These are phyloP conservation scores for Candida lessepsii DNA, from an alignment of 805 yeast genomes.

Conservation along the genomic window DNA sequence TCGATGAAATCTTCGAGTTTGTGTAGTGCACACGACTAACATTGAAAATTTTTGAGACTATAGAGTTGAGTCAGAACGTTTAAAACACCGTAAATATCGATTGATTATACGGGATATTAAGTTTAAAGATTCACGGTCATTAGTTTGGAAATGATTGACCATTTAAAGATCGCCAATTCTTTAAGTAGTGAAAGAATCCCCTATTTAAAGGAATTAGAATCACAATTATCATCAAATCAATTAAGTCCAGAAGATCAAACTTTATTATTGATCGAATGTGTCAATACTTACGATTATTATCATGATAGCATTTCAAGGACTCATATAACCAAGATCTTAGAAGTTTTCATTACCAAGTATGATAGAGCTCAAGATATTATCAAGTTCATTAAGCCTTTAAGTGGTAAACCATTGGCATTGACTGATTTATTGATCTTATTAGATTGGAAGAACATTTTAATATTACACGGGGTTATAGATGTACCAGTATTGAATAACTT, in stretches of 20 bases:
- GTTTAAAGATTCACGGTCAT: too few species aligned
- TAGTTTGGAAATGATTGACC: constrained; percentile 3
- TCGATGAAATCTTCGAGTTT: neutral
- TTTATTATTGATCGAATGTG: neutral
- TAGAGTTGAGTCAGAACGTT: constrained; percentile 2
- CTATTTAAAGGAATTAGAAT: constrained; percentile 28
- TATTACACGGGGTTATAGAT: neutral
- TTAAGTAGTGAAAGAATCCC: constrained; percentile 35
- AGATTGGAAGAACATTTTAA: constrained; percentile 41
- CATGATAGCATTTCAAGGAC: constrained; percentile 50
- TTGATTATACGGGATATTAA: too few species aligned
- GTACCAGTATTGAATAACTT: constrained; percentile 3
- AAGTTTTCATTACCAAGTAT: constrained; percentile 1
- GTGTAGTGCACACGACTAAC: constrained; percentile 1
- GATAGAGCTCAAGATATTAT: constrained; percentile 34
- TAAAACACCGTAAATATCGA: too few species aligned
- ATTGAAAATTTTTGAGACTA: constrained; percentile 4
- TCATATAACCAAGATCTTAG: constrained; percentile 40
- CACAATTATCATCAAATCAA: constrained; percentile 1
- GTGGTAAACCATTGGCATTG: constrained; percentile 41
- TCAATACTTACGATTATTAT: constrained; percentile 47
- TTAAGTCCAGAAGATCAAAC: constrained; percentile 1
- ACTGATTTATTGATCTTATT: constrained; percentile 57
- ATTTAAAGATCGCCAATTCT: constrained; percentile 22
- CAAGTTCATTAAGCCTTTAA: constrained; percentile 33